A percentile compares a stretch with the other conserved stretches of the same genome.
phyloP scores from a whole-genome alignment of 768 basidiomycete genomes.

The Russula earlei region DNA sequence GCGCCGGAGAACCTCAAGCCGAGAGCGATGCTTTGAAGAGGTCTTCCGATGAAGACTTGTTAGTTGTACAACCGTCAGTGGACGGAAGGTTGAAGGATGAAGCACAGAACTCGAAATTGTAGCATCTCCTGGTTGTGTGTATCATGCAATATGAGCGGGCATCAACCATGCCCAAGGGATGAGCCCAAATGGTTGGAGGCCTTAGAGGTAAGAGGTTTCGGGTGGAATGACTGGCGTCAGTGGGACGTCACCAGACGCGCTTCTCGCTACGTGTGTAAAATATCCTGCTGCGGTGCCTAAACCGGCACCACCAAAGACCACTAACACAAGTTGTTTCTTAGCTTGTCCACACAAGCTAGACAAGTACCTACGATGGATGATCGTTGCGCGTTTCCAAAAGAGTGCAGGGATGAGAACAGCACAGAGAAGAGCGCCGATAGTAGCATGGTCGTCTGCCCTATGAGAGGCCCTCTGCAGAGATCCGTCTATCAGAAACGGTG shows the following conservation, averaged over 20 bases:
- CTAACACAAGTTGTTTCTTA: constrained; percentile 28
- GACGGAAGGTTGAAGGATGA: constrained; percentile 31
- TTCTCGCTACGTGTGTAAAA: constrained; percentile 45
- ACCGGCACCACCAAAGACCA: constrained; percentile 63
- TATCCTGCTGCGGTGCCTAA: constrained; percentile 55
- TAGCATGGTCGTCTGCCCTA: constrained; percentile 64
- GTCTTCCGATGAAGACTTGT: constrained; percentile 23
- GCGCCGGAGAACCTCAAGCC: constrained; percentile 6
- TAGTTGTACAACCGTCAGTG: constrained; percentile 27
- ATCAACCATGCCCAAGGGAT: neutral
- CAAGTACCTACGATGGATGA: constrained; percentile 44
- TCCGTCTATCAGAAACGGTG: neutral
- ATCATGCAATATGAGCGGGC: neutral
- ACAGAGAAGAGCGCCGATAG: constrained; percentile 58
- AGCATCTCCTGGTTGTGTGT: neutral
- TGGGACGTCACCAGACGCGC: constrained; percentile 45
- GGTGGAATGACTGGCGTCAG: constrained; percentile 31
- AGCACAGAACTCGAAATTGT: constrained; percentile 24
- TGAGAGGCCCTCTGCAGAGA: constrained; percentile 41
- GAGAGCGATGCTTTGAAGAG: constrained; percentile 4
- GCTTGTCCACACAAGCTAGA: neutral
- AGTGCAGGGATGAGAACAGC: constrained; percentile 58
- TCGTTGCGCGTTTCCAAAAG: constrained; percentile 59
- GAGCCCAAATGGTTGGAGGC: neutral
- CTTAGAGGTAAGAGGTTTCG: constrained; percentile 18